These are phyloP conservation scores for Ascochyta clinopodiicola DNA, from an alignment of 2,329 filamentous ascomycete species.

Conservation along the genomic window DNA sequence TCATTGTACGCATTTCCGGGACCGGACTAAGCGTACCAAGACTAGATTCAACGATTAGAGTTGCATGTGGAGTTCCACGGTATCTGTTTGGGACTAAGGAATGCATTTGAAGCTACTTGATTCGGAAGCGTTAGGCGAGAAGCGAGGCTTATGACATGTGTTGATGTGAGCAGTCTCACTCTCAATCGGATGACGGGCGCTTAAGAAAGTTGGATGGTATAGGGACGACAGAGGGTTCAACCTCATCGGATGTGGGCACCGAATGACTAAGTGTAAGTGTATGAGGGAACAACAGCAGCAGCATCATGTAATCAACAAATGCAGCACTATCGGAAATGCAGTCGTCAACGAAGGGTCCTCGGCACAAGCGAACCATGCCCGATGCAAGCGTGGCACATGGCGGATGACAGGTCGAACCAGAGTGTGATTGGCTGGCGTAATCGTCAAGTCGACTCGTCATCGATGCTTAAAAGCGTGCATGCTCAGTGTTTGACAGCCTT, in stretches of 20 bases:
- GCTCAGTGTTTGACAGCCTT: conserved; percentile 16
- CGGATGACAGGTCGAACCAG: conserved; percentile 15
- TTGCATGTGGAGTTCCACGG: conserved; percentile 33
- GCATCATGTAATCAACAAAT: background rate
- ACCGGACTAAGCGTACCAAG: conserved; percentile 15
- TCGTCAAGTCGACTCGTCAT: conserved; percentile 15
- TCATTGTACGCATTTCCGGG: conserved; percentile 29
- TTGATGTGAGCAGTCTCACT: background rate
- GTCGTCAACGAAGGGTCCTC: conserved; percentile 20
- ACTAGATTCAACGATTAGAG: conserved; percentile 16
- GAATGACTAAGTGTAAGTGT: background rate
- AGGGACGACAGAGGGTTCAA: background rate
- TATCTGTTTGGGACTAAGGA: conserved; percentile 17
- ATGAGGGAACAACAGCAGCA: background rate
- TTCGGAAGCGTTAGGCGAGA: conserved; percentile 20
- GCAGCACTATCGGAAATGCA: conserved; percentile 14
- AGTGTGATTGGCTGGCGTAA: conserved; percentile 5
- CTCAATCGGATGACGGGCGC: background rate
- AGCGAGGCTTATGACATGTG: conserved; percentile 9
- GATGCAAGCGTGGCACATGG: conserved; percentile 17
- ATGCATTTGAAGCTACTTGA: conserved; percentile 1
- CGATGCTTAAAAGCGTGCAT: conserved; percentile 19
- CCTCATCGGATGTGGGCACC: background rate
- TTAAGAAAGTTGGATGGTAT: background rate
- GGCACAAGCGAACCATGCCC: conserved; percentile 8